A percentile compares a stretch with the other conserved stretches of the same genome.
These are phyloP conservation scores for Purshia tridentata DNA, from an alignment of 306 rosid species.

Conservation along the genomic window DNA sequence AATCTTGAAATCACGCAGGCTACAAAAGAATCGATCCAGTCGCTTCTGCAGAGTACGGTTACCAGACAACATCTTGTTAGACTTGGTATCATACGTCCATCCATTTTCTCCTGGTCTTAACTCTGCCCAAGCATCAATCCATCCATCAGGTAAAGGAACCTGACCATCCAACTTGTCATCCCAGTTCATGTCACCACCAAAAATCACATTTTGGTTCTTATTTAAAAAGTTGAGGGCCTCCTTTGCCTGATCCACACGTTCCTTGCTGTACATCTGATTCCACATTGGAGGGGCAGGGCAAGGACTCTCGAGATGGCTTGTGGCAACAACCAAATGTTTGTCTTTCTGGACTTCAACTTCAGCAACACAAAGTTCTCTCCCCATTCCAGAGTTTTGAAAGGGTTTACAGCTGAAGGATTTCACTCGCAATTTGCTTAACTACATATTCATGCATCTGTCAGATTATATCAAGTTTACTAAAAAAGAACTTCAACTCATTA, in stretches of 20 bases:
- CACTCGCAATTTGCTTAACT: slow-evolving; percentile 79
- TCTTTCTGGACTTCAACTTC: slow-evolving; percentile 59
- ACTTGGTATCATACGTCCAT: slow-evolving; percentile 92
- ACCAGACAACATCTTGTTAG: slow-evolving; percentile 76
- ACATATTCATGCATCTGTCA: slow-evolving; percentile 23
- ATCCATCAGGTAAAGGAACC: slow-evolving; percentile 64
- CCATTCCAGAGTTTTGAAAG: slow-evolving; percentile 73
- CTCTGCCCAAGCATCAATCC: slow-evolving; percentile 81
- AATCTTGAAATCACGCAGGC: slow-evolving; percentile 54
- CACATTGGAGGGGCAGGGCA: slow-evolving; percentile 81
- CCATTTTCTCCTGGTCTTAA: slow-evolving; percentile 68
- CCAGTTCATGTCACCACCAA: slow-evolving; percentile 99
- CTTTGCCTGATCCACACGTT: slow-evolving; percentile 76
- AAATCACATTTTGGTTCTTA: slow-evolving; percentile 64
- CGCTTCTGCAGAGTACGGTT: slow-evolving; percentile 71
- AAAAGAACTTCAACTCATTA: slow-evolving; percentile 6
- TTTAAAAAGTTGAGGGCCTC: slow-evolving; percentile 63
- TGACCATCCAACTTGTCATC: slow-evolving; percentile 78
- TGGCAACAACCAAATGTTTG: slow-evolving; percentile 63
- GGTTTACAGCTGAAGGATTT: slow-evolving; percentile 63
- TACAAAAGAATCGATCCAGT: slow-evolving; percentile 73
- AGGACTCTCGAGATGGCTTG: slow-evolving; percentile 98
- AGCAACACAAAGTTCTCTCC: slow-evolving; percentile 80
- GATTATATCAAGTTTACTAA: neutral
- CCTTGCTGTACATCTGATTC: slow-evolving; percentile 96